phyloP scores from a whole-genome alignment of 768 basidiomycete genomes.

The Mycena polygramma region DNA sequence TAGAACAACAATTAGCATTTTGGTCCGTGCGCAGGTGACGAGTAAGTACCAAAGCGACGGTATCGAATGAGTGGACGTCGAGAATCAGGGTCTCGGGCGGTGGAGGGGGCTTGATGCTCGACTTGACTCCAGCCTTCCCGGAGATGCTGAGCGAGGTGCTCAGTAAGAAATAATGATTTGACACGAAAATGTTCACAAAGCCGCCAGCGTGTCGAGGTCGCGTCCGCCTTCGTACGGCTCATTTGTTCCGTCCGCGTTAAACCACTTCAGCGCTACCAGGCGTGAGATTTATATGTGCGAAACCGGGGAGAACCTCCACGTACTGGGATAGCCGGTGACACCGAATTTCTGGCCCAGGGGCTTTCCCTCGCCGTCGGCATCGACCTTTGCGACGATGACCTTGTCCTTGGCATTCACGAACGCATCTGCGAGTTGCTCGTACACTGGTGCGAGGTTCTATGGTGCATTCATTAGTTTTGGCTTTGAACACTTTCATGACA shows the following conservation, averaged over 20 bases:
- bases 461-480: conserved; percentile 19
- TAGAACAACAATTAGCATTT: conserved; percentile 42
- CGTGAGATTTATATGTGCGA: conserved; percentile 31
- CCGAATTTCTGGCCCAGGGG: conserved; percentile 82
- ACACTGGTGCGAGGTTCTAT: conserved; percentile 89
- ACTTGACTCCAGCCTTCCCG: conserved; percentile 82
- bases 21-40: conserved; percentile 33
- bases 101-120: conserved; percentile 89
- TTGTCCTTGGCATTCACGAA: conserved; percentile 84
- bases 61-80: conserved; percentile 80
- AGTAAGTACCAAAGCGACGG: conserved; percentile 70
- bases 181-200: conserved; percentile 68
- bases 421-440: conserved; percentile 92
- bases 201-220: conserved; percentile 81
- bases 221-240: conserved; percentile 83
- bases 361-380: conserved; percentile 90
- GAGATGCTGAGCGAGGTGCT: conserved; percentile 67
- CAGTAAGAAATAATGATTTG: conserved; percentile 3
- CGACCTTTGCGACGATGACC: conserved; percentile 91
- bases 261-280: conserved; percentile 89
- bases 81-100: conserved; percentile 78
- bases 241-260: conserved; percentile 74
- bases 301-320: conserved; percentile 47
- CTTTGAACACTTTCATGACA: not conserved
- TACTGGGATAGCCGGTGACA: conserved; percentile 90